phyloP scores from a whole-genome alignment of 306 rosid genomes.

The Nissolia schottii region DNA sequence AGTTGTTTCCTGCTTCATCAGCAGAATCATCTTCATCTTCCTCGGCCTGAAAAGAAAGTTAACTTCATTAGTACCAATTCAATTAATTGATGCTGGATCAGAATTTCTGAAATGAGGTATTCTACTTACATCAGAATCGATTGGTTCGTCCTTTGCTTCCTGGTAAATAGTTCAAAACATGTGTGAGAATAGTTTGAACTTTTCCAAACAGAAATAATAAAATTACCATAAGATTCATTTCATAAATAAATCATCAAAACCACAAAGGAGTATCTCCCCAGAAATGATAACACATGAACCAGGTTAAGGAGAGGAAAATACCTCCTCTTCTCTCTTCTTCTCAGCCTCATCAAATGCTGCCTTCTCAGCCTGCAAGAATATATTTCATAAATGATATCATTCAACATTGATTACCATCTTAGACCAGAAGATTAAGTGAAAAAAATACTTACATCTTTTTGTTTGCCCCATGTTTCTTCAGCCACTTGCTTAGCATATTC shows the following conservation, averaged over 20 bases:
- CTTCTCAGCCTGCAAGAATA: slow-evolving; percentile 74
- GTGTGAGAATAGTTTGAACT: slow-evolving; percentile 13
- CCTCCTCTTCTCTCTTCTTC: slow-evolving; percentile 86
- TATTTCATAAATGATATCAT: slow-evolving; percentile 14
- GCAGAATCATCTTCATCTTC: slow-evolving; percentile 55
- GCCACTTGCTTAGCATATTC: slow-evolving; percentile 85
- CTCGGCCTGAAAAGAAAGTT: slow-evolving; percentile 50
- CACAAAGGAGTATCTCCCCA: neutral
- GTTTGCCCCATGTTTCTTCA: slow-evolving; percentile 92
- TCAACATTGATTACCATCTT: neutral
- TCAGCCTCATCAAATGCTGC: slow-evolving; percentile 84
- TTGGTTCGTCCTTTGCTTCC: slow-evolving; percentile 78
- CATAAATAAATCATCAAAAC: neutral
- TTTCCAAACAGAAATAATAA: neutral
- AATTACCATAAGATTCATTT: neutral
- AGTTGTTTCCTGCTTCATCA: slow-evolving; percentile 25
- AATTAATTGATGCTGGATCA: neutral
- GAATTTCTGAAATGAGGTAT: neutral
- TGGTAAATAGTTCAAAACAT: slow-evolving; percentile 25
- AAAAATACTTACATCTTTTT: slow-evolving; percentile 66
- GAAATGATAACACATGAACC: neutral
- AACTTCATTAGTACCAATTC: slow-evolving; percentile 19
- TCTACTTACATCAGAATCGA: slow-evolving; percentile 77
- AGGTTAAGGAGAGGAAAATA: slow-evolving; percentile 11
- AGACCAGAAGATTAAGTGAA: neutral